Conservation (phyloP, 2,329 filamentous ascomycete species). For the Pseudocercospora cruenta region DNA sequence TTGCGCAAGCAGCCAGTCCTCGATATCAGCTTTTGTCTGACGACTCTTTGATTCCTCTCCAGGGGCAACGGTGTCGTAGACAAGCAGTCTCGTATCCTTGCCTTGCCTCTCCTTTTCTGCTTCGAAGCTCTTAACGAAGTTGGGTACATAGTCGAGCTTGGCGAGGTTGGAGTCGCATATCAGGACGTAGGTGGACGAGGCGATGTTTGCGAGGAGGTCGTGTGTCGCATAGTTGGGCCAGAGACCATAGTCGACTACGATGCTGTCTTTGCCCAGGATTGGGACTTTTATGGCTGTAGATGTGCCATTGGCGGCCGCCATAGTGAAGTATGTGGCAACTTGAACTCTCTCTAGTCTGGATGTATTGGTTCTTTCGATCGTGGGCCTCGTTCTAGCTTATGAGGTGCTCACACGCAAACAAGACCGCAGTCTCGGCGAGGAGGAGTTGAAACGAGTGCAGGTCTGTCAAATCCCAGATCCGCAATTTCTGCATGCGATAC, state of each 20-base stretch:
- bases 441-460: slow-evolving; percentile 32
- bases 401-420: slow-evolving; percentile 33
- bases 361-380: not conserved
- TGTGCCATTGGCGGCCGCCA: slow-evolving; percentile 30
- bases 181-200: slow-evolving; percentile 90
- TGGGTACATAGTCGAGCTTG: slow-evolving; percentile 72
- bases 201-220: slow-evolving; percentile 76
- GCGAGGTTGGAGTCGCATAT: slow-evolving; percentile 95
- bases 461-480: slow-evolving; percentile 36
- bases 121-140: slow-evolving; percentile 71
- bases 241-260: slow-evolving; percentile 87
- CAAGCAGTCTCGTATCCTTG: slow-evolving; percentile 70
- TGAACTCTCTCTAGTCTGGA: not conserved
- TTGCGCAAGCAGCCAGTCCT: slow-evolving; percentile 94
- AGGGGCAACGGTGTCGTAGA: slow-evolving; percentile 84
- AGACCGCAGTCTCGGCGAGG: slow-evolving; percentile 31
- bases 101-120: slow-evolving; percentile 42
- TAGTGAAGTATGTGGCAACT: slow-evolving; percentile 15
- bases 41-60: slow-evolving; percentile 93
- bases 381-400: slow-evolving; percentile 29
- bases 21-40: slow-evolving; percentile 90
- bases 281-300: slow-evolving; percentile 64
- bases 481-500: slow-evolving; percentile 36
- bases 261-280: slow-evolving; percentile 86
- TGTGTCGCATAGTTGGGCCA: slow-evolving; percentile 80